Base-by-base conservation (phyloP, 129 eudicot species). In the Lactuca saligna region DNA sequence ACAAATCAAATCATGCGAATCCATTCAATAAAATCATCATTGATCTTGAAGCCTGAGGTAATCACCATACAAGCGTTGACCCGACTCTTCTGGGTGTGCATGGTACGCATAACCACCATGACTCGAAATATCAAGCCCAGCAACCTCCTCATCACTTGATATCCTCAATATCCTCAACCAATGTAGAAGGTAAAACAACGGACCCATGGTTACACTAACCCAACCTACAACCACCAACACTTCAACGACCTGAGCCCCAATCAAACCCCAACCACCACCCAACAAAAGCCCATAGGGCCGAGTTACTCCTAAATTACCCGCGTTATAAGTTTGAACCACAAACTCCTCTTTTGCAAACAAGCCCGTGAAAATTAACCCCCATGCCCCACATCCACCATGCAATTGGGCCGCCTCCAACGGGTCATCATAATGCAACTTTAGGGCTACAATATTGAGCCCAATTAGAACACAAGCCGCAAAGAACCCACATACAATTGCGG, bases 121-220 rank as follows among this genome's bases (percentile, higher is more conserved):
- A 68, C 87, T 86, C 37, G 87, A 86, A 50, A 86, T 86, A 63
- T 86, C 91, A 7, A 86, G 87, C 39, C 91, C 91, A 8, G 85
- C 85, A 33, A 86, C 49, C 61, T 86, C 91, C 17, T 82, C 91
- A 17, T 82, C 85, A 11, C 46, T 63, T 0, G 87, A 74, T 46
- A 80, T 86, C 73, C 91, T 74, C 59, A 86, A n/a, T 56, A 86
- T 61, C 57, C 79, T 44, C n/a, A 86, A 68, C 83, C 77, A 76
- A 35, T 80, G 79, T 54, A 86, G 81, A 13, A 57, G 71, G 51
- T 76, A 80, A 73, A 86, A 86, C 50, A 86, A 61, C 0, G 87
- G 87, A 17, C 91, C 91, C 91, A 86, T 82, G 15, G 87, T 86
- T 51, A 74, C 38, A 80, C 87, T 86, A 20, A 86, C 91, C 91